Percentiles rank a stretch among this genome's conserved stretches.
Evolutionary conservation across 495 filamentous ascomycete genomes (phyloP).

Genomic region (Penicillium paxilli): DNA sequence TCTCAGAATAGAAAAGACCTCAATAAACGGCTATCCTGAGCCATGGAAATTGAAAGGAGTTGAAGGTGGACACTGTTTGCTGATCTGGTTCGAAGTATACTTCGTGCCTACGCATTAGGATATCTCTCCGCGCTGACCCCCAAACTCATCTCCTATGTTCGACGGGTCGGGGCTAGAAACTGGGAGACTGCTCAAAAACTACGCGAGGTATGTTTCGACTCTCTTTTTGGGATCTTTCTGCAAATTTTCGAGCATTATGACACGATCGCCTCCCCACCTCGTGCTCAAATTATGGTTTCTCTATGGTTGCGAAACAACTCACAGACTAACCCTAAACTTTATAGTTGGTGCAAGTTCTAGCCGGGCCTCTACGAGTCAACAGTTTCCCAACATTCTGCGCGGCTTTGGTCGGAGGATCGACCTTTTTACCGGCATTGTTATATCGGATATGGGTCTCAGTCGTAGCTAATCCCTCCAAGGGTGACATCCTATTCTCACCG

Average conservation of each 20-base stretch:
- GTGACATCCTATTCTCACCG: slow-evolving; percentile 16
- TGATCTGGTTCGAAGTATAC: slow-evolving; percentile 47
- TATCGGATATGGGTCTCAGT: slow-evolving; percentile 33
- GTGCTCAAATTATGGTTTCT: neutral
- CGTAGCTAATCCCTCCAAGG: slow-evolving; percentile 14
- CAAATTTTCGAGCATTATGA: slow-evolving; percentile 4
- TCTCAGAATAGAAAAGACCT: no score
- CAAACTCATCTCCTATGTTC: slow-evolving; percentile 58
- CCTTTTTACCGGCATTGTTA: slow-evolving; percentile 56
- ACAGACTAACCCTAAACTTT: slow-evolving; percentile 8
- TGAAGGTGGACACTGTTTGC: neutral
- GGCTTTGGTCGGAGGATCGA: slow-evolving; percentile 71
- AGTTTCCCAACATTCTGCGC: slow-evolving; percentile 85
- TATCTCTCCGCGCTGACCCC: slow-evolving; percentile 72
- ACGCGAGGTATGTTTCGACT: slow-evolving; percentile 35
- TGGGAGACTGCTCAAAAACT: slow-evolving; percentile 39
- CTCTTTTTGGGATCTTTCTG: neutral
- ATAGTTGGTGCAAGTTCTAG: slow-evolving; percentile 40
- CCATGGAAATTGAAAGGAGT: neutral
- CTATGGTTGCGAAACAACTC: neutral
- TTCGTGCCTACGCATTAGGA: slow-evolving; percentile 73
- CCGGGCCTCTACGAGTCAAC: slow-evolving; percentile 37
- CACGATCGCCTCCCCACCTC: neutral
- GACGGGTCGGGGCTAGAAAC: slow-evolving; percentile 46
- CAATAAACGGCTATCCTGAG: neutral